Evolutionary conservation across 2,329 filamentous ascomycete species (phyloP), one percentile per base, ranked within the genome.

Genomic region (Trichophaea hybrida): DNA sequence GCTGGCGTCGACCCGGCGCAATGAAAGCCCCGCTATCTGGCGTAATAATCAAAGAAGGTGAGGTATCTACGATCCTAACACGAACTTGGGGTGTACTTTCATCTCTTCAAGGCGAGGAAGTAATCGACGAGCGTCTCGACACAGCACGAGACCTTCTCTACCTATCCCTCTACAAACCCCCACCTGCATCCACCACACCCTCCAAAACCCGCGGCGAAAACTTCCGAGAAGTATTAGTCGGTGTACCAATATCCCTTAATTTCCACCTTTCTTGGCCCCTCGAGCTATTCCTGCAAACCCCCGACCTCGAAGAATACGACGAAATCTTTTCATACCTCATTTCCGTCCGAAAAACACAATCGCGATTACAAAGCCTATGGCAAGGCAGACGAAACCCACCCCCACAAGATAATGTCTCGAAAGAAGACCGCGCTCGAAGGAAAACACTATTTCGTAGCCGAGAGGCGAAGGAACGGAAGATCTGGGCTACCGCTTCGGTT

Each of bases 401-500:
- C 1, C 55, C 1, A 80, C 82, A 51, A 77, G 78, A 0, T 81
- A 83, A 35, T 80, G 80, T 1, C 76, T 77, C 65, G 84, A 82
- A 64, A 82, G 78, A 63, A 80, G 79, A 15, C 75, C 75, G 34
- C 76, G 77, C 37, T 83, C 84, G 1, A 77, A 13, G 17, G 8
- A 35, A 43, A 33, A 24, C 31, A 13, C 33, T 13, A 7, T 17
- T 51, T 33, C 55, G 55, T 17, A 32, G 4, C 13, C 79, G 91
- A 15, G 78, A 80, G 4, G 76, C 77, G 37, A 78, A 80, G 0
- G 85, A 94, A 78, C 82, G 93, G 13, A 85, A 83, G 64, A 80
- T 91, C 0, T 98, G 93, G 93, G 91, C 89, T 0, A 94, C 88
- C 0, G 85, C 86, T 66, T 89, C 86, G 69, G 86, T 89, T 1